Base-by-base conservation (phyloP, 2,329 filamentous ascomycete genomes). In the Epichloe sibirici region DNA sequence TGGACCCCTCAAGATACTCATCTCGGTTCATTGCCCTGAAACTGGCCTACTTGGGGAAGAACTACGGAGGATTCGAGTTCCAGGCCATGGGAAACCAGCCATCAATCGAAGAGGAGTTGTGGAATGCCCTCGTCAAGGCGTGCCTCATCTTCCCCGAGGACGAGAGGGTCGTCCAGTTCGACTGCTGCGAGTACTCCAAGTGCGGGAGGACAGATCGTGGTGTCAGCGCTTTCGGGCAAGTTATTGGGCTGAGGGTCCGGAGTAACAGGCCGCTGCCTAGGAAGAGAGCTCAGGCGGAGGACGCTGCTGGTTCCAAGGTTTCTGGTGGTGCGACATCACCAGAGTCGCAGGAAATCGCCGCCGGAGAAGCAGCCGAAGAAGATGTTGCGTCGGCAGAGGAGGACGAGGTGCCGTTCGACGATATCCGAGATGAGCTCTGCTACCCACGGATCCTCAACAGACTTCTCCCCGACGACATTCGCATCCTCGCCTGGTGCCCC, bases 211-310 rank as follows among this genome's bases (percentile, higher is more conserved):
- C 93, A 17, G 93, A 98, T 66, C 78, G 83, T 51, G 93, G 93
- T 12, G 93, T 98, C 38, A 96, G 90, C 68, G 90, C 93, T 3
- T 98, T 98, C 71, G 93, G 93, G 0, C 93, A 98, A 72, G 93
- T 98, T 53, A 82, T 98, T 62, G 86, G 83, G 0, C 71, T 98
- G 42, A 74, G 85, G 52, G 83, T 98, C 15, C 77, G 91, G 64
- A 96, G 90, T 68, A 86, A 86, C 61, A 74, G 79, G 58, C 88
- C 88, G 1, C 63, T 84, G 49, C 69, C 69, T 2, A 61, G 60
- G 54, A 66, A 56, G 60, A 57, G 54, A 55, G 56, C 45, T 7
- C 59, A 57, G 11, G 47, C 50, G 43, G 58, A 57, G 40, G 58
- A 57, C 12, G 52, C 67, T 58, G 57, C 59, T 31, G 28, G 28